phyloP scores from a whole-genome alignment of 306 rosid genomes.

The Lotus japonicus region DNA sequence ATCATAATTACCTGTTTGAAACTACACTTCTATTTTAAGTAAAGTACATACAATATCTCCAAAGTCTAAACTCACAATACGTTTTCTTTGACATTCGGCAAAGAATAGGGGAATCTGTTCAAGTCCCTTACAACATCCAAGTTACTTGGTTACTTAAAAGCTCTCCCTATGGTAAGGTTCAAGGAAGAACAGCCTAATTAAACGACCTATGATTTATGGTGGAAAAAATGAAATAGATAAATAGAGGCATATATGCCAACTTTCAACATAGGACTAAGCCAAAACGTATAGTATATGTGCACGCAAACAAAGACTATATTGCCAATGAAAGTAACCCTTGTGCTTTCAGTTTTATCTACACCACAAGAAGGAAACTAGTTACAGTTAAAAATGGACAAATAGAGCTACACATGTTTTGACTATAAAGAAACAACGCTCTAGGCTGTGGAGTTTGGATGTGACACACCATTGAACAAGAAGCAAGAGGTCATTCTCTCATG shows the following conservation, averaged over 20 bases:
- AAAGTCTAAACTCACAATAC: neutral
- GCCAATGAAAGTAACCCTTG: neutral
- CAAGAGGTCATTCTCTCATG: neutral
- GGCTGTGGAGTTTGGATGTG: neutral
- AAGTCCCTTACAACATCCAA: too few species aligned
- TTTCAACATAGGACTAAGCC: neutral
- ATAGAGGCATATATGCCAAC: neutral
- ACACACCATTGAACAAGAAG: slow-evolving; percentile 8
- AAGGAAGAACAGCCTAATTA: too few species aligned
- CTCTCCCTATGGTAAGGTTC: too few species aligned
- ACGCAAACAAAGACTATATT: neutral
- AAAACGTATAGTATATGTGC: neutral
- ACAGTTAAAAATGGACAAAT: neutral
- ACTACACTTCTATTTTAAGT: neutral
- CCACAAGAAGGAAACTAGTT: neutral
- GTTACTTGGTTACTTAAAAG: too few species aligned
- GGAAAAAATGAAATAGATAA: neutral
- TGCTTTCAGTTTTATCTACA: neutral
- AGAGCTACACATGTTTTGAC: neutral
- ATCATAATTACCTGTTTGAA: neutral
- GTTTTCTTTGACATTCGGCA: neutral
- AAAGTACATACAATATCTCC: neutral
- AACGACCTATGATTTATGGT: too few species aligned
- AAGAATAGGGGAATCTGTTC: neutral
- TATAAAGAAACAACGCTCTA: neutral